These are phyloP conservation scores for Colletotrichum chrysophilum DNA, from an alignment of 2,329 filamentous ascomycete species.

Conservation along the genomic window DNA sequence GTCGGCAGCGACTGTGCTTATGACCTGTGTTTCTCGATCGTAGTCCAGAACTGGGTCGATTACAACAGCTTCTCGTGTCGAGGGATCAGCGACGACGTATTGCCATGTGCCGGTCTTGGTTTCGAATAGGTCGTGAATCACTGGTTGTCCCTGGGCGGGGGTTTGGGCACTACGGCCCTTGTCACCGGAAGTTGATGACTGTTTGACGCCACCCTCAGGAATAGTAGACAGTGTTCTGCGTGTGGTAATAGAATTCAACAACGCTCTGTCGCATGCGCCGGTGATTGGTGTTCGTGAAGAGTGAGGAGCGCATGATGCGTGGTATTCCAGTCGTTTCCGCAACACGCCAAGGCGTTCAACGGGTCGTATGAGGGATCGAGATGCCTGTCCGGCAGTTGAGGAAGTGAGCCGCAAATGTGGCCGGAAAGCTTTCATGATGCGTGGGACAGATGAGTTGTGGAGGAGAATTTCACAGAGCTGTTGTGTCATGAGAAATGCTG, in stretches of 20 bases:
- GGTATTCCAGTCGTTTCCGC: neutral
- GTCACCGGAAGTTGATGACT: neutral
- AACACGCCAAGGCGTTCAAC: neutral
- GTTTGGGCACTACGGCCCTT: neutral
- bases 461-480: neutral
- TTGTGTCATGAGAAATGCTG: neutral
- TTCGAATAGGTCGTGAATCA: slow-evolving; percentile 44
- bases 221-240: neutral
- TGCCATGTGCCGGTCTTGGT: slow-evolving; percentile 58
- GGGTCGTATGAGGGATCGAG: neutral
- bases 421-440: neutral
- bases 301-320: neutral
- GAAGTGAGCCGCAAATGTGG: neutral
- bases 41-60: slow-evolving; percentile 69
- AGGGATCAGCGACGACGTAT: slow-evolving; percentile 62
- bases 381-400: neutral
- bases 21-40: slow-evolving; percentile 41
- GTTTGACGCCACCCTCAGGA: neutral
- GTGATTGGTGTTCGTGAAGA: neutral
- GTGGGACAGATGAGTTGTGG: neutral
- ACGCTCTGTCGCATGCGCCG: neutral
- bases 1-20: slow-evolving; percentile 60
- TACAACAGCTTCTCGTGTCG: slow-evolving; percentile 53
- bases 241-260: neutral
- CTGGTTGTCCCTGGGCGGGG: slow-evolving; percentile 29